A percentile compares a stretch with the other conserved stretches of the same genome.
Evolutionary conservation across 192 early-diverging fungal species (phyloP).

Genomic region (Powellomyces hirtus): DNA sequence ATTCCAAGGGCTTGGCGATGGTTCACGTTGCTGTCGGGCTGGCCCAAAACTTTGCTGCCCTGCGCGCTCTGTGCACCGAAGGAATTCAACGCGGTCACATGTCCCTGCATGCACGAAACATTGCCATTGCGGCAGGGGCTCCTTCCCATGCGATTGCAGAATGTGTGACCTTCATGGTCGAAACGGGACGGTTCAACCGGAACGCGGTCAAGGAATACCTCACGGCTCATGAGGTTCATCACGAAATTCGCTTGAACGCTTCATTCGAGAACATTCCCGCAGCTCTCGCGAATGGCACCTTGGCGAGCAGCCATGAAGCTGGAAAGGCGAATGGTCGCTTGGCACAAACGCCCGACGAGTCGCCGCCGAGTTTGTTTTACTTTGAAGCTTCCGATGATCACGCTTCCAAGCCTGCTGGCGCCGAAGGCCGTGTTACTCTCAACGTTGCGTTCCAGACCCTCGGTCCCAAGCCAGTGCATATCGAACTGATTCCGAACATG

Average conservation of each 20-base stretch:
- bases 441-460: constrained; percentile 57
- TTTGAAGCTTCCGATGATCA: constrained; percentile 14
- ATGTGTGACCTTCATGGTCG: constrained; percentile 68
- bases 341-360: constrained; percentile 5
- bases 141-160: constrained; percentile 64
- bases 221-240: constrained; percentile 46
- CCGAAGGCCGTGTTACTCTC: constrained; percentile 34
- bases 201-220: constrained; percentile 62
- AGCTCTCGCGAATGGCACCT: not conserved
- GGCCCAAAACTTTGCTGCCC: constrained; percentile 79
- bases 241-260: constrained; percentile 22
- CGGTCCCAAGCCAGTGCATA: constrained; percentile 41
- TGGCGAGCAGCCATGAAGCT: not conserved
- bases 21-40: constrained; percentile 66
- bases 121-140: constrained; percentile 65
- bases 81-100: constrained; percentile 77
- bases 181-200: constrained; percentile 58
- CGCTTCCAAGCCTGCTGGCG: not conserved
- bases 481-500: constrained; percentile 30
- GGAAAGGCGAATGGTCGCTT: constrained; percentile 1
- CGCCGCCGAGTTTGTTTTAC: constrained; percentile 23
- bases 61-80: constrained; percentile 68
- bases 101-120: constrained; percentile 44
- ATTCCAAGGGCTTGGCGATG: constrained; percentile 57
- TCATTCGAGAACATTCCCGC: constrained; percentile 17